Evolutionary conservation across 139 green algal genomes (phyloP).

Genomic region (Mesotaenium endlicherianum): DNA sequence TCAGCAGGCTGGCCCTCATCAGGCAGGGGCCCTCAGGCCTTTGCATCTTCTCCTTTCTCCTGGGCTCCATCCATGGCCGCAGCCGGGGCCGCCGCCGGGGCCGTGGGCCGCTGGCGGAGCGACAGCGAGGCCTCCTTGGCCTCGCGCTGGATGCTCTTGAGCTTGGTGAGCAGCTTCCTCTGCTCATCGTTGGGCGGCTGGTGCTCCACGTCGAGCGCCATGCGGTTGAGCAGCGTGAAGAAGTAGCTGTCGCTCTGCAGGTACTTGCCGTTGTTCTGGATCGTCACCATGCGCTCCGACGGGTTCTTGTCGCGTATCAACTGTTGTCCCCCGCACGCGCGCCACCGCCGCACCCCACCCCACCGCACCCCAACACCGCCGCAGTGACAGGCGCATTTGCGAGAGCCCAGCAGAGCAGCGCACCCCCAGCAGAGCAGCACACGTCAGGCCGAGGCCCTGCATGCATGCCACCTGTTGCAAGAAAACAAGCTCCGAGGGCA

Average conservation of each 20-base stretch:
- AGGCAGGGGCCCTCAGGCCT: no score
- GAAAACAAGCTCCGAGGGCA: background rate
- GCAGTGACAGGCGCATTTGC: background rate
- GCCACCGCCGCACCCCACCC: background rate
- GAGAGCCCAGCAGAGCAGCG: background rate
- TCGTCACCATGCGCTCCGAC: slow-evolving; percentile 25
- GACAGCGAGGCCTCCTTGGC: slow-evolving; percentile 42
- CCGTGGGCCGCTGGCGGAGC: no score
- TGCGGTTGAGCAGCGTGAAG: slow-evolving; percentile 58
- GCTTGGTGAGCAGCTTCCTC: slow-evolving; percentile 24
- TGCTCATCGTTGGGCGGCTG: background rate
- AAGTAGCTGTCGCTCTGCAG: slow-evolving; percentile 59
- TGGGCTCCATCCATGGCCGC: no score
- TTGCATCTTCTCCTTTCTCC: no score
- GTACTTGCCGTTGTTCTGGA: slow-evolving; percentile 32
- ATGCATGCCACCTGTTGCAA: background rate
- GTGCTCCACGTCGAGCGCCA: slow-evolving; percentile 38
- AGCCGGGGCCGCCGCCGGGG: no score
- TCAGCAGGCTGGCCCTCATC: no score
- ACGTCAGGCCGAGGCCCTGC: background rate
- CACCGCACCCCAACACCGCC: background rate
- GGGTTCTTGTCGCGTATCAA: slow-evolving; percentile 54
- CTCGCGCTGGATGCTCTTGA: slow-evolving; percentile 24
- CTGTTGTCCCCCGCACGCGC: background rate
- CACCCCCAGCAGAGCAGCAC: background rate